Evolutionary conservation across 2,329 filamentous ascomycete genomes (phyloP).

Genomic region (Botrytis pseudocinerea): DNA sequence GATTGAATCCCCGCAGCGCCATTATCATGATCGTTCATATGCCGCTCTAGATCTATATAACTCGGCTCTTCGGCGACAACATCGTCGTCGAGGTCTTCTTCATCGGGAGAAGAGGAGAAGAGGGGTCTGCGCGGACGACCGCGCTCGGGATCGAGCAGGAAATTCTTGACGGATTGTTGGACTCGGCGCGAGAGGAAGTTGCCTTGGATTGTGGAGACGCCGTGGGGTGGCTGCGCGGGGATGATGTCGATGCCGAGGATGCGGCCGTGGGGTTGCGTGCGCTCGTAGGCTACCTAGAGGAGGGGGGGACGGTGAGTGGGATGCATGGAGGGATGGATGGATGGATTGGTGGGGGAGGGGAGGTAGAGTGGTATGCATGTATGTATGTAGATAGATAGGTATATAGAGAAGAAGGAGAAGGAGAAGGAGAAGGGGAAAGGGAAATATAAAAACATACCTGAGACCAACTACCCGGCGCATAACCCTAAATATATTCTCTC

Average conservation of each 20-base stretch:
- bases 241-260: conserved; percentile 94
- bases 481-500: conserved; percentile 55
- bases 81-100: no score
- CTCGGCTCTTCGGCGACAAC: conserved; percentile 42
- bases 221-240: conserved; percentile 84
- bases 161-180: conserved; percentile 74
- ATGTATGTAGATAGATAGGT: neutral
- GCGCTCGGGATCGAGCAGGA: conserved; percentile 65
- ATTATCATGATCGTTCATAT: conserved; percentile 35
- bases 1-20: neutral
- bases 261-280: conserved; percentile 72
- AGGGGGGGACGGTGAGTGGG: conserved; percentile 14
- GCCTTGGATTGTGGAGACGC: conserved; percentile 93
- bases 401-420: neutral
- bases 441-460: conserved; percentile 49
- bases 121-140: conserved; percentile 49
- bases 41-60: conserved; percentile 67
- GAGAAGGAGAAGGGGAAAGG: neutral
- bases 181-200: conserved; percentile 79
- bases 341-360: neutral
- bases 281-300: conserved; percentile 73
- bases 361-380: no score
- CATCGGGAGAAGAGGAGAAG: conserved; percentile 4
- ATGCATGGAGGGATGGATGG: neutral
- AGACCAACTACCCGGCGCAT: conserved; percentile 73